Conservation (phyloP, 108 stramenopile genomes). For the Cyclotella atomus region DNA sequence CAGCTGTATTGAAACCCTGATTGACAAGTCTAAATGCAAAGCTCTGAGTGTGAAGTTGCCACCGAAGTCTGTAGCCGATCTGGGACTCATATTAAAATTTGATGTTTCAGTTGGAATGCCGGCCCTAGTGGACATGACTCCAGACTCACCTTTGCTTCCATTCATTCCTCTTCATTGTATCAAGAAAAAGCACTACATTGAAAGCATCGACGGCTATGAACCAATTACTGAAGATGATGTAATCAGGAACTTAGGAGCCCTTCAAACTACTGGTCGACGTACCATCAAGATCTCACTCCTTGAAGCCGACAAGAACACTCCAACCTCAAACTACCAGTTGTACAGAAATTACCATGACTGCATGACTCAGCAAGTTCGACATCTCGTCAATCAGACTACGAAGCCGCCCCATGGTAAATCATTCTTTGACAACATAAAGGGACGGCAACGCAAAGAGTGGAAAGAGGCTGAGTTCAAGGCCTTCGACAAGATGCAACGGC, state of each 20-base stretch:
- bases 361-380: neutral
- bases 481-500: neutral
- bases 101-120: too few relatives aligned
- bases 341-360: neutral
- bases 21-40: too few relatives aligned
- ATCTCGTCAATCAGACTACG: neutral
- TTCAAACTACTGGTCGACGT: too few relatives aligned
- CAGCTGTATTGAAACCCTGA: too few relatives aligned
- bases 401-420: too few relatives aligned
- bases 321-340: neutral
- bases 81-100: too few relatives aligned
- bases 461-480: neutral
- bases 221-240: neutral
- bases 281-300: neutral
- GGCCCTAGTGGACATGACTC: neutral
- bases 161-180: too few relatives aligned
- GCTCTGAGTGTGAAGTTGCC: too few relatives aligned
- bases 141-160: too few relatives aligned
- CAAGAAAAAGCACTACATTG: neutral
- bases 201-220: neutral
- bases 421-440: neutral
- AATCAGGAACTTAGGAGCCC: too few relatives aligned
- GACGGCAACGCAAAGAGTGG: neutral
- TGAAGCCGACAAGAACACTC: neutral
- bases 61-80: too few relatives aligned